Conservation (phyloP, 148 eudicot genomes). For the Vaccinium corymbosum region DNA sequence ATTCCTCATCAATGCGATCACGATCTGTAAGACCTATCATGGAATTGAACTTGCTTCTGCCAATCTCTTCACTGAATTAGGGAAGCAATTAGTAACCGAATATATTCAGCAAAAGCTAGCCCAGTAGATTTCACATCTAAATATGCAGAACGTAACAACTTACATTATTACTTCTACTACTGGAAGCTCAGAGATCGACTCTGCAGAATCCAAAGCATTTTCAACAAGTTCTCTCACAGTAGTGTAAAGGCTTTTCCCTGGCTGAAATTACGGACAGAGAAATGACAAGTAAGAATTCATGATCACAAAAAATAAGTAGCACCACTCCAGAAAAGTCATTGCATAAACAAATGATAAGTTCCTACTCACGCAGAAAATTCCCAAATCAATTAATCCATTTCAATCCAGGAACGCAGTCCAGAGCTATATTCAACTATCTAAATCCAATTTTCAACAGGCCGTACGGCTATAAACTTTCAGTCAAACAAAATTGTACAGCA, state of each 20-base stretch:
- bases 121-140: neutral
- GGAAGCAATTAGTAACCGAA: constrained; percentile 15
- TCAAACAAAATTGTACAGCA: neutral
- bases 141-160: constrained; percentile 19
- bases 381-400: neutral
- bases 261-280: constrained; percentile 38
- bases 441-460: neutral
- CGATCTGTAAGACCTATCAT: constrained; percentile 96
- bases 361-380: neutral
- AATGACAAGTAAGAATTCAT: neutral
- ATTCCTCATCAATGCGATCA: constrained; percentile 75
- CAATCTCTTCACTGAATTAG: constrained; percentile 81
- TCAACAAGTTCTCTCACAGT: constrained; percentile 98
- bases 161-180: constrained; percentile 80
- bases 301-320: neutral
- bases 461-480: neutral
- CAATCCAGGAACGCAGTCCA: neutral
- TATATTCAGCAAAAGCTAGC: neutral
- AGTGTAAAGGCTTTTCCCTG: constrained; percentile 86
- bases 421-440: neutral
- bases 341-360: neutral
- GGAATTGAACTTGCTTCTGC: constrained; percentile 76
- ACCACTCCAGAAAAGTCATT: no score
- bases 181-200: constrained; percentile 91
- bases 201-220: constrained; percentile 95